A percentile compares a stretch with the other conserved stretches of the same genome.
Evolutionary conservation across 352 stramenopile species (phyloP).

Genomic region (Globisporangium cylindrosporum): DNA sequence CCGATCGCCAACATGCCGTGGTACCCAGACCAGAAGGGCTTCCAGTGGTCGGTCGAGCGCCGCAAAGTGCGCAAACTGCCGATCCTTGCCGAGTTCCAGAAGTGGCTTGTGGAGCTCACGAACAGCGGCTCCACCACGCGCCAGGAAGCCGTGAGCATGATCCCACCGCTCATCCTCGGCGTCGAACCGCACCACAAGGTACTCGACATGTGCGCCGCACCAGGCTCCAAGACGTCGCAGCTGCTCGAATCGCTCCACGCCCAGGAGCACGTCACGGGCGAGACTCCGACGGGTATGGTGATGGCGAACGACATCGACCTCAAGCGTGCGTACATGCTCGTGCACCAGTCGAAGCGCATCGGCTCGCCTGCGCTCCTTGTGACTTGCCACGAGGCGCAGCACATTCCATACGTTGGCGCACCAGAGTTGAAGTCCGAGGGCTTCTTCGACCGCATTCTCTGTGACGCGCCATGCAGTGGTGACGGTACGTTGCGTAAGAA

Average conservation of each 20-base stretch:
- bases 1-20: conserved; percentile 85
- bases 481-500: conserved; percentile 99
- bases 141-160: conserved; percentile 99
- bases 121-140: conserved; percentile 94
- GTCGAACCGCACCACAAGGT: conserved; percentile 92
- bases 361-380: conserved; percentile 93
- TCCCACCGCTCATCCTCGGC: conserved; percentile 96
- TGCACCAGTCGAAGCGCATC: conserved; percentile 96
- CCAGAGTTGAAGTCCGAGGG: conserved; percentile 53
- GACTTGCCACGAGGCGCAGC: conserved; percentile 95
- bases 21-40: conserved; percentile 88
- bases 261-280: conserved; percentile 70
- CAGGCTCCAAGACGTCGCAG: conserved; percentile 99
- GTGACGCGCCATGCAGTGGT: conserved; percentile 97
- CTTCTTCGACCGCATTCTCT: conserved; percentile 98
- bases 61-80: conserved; percentile 91
- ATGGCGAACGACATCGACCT: conserved; percentile 97
- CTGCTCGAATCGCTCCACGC: conserved; percentile 93
- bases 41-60: conserved; percentile 87
- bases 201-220: conserved; percentile 98
- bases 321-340: conserved; percentile 98
- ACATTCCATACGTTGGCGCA: conserved; percentile 91
- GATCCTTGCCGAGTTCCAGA: conserved; percentile 92
- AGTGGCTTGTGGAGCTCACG: conserved; percentile 95
- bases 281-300: conserved; percentile 88